These are phyloP conservation scores for Phaffia rhodozyma DNA, from an alignment of 1,284 basidiomycete genomes.

Conservation along the genomic window DNA sequence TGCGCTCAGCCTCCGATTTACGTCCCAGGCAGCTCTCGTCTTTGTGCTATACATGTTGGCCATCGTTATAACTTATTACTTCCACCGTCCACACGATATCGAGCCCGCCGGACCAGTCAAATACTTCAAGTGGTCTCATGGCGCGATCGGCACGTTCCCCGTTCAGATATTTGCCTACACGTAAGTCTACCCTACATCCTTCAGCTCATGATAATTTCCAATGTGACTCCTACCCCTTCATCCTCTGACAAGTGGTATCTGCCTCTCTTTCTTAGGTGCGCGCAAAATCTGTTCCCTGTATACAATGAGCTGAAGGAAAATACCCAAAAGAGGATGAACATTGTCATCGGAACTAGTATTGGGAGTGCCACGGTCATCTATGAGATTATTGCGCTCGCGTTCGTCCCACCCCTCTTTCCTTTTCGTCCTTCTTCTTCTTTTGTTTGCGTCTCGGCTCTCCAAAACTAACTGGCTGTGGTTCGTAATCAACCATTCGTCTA, in stretches of 20 bases:
- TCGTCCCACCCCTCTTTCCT: background rate
- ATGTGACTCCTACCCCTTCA: background rate
- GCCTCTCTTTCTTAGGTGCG: background rate
- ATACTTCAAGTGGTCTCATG: conserved; percentile 8
- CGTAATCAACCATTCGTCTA: too few relatives aligned
- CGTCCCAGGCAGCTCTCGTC: conserved; percentile 34
- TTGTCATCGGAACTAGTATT: conserved; percentile 74
- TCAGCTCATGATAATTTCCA: background rate
- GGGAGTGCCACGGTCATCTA: conserved; percentile 66
- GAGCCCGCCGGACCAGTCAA: conserved; percentile 9
- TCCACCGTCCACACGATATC: conserved; percentile 47
- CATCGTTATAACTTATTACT: conserved; percentile 62
- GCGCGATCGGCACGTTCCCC: conserved; percentile 13
- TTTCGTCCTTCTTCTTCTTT: background rate
- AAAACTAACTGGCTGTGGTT: background rate
- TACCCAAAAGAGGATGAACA: conserved; percentile 70
- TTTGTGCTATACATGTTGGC: conserved; percentile 48
- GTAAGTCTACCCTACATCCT: conserved; percentile 28
- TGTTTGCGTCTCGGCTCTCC: background rate
- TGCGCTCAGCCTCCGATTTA: conserved; percentile 34
- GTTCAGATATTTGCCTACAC: conserved; percentile 94
- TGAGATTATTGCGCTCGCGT: conserved; percentile 52
- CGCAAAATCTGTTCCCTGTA: conserved; percentile 35
- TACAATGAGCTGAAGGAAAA: conserved; percentile 84
- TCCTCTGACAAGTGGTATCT: background rate